A percentile compares a stretch with the other conserved stretches of the same genome.
Conservation (phyloP, 192 early-diverging fungal species). For the Linnemannia exigua region DNA sequence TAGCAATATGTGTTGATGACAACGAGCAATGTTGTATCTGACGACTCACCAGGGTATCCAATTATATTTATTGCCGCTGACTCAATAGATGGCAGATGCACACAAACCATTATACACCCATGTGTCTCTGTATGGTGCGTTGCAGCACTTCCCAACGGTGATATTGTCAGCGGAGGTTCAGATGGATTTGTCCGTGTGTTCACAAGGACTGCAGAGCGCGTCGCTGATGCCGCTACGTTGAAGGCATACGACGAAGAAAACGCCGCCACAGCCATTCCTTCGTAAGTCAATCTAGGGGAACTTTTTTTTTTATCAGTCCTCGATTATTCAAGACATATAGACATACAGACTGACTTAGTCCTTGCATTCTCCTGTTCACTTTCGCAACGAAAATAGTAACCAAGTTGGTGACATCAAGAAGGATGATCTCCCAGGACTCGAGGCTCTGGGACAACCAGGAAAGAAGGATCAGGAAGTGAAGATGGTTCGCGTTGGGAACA, state of each 20-base stretch:
- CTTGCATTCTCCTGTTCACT: background rate
- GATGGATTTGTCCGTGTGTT: conserved; percentile 90
- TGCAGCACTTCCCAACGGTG: conserved; percentile 80
- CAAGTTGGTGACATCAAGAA: conserved; percentile 90
- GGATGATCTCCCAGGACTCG: conserved; percentile 82
- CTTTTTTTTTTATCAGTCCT: no score
- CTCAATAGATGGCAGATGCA: conserved; percentile 69
- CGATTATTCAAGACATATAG: background rate
- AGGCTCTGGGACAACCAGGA: conserved; percentile 79
- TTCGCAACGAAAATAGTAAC: conserved; percentile 58
- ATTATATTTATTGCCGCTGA: background rate
- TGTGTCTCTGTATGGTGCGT: conserved; percentile 96
- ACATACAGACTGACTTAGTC: background rate
- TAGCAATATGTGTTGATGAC: background rate
- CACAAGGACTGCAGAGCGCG: conserved; percentile 72
- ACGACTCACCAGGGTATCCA: background rate
- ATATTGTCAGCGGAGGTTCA: conserved; percentile 86
- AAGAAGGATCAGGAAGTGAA: conserved; percentile 87
- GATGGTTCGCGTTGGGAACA: conserved; percentile 85
- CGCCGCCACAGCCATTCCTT: conserved; percentile 69
- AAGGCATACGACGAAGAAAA: conserved; percentile 69
- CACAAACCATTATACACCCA: conserved; percentile 89
- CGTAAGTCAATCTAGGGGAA: conserved; percentile 59
- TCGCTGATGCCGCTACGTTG: conserved; percentile 63
- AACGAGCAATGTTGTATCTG: no score